phyloP scores from a whole-genome alignment of 2,329 filamentous ascomycete genomes.

The Alternaria hordeiaustralica region DNA sequence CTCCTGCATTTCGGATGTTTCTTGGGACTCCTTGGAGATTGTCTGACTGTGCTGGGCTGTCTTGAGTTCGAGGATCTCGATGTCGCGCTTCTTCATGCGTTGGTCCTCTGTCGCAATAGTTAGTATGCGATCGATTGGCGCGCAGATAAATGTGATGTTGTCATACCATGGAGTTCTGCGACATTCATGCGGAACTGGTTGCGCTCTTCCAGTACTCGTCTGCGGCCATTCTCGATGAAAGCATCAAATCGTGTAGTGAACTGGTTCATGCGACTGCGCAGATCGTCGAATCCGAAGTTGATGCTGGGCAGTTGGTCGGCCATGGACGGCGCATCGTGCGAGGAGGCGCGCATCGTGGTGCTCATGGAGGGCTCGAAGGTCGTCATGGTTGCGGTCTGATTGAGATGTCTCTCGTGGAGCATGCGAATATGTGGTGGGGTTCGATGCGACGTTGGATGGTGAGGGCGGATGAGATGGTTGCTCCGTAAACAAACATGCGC shows the following conservation, averaged over 20 bases:
- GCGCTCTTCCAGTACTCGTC: slow-evolving; percentile 87
- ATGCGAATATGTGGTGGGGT: slow-evolving; percentile 25
- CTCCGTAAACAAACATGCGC: slow-evolving; percentile 36
- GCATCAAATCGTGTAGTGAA: slow-evolving; percentile 91
- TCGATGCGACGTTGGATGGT: slow-evolving; percentile 9
- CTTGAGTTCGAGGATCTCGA: slow-evolving; percentile 80
- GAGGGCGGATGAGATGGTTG: slow-evolving; percentile 31
- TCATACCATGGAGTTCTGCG: slow-evolving; percentile 83
- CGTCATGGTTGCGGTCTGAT: slow-evolving; percentile 56
- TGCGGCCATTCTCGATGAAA: slow-evolving; percentile 90
- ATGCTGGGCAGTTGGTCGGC: slow-evolving; percentile 83
- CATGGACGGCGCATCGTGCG: slow-evolving; percentile 68
- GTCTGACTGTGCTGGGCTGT: slow-evolving; percentile 73
- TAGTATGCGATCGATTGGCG: slow-evolving; percentile 1
- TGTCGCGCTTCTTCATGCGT: slow-evolving; percentile 84
- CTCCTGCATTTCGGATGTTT: slow-evolving; percentile 69
- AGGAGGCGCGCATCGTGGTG: slow-evolving; percentile 66
- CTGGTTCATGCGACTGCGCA: slow-evolving; percentile 92
- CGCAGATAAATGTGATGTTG: background rate
- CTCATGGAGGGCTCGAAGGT: slow-evolving; percentile 74
- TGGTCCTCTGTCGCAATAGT: slow-evolving; percentile 73
- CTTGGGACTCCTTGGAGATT: slow-evolving; percentile 76
- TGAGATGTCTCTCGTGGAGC: background rate
- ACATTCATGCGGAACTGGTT: slow-evolving; percentile 93
- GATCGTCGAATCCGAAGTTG: slow-evolving; percentile 94